Evolutionary conservation across 805 yeast genomes (phyloP), one percentile per base, ranked within the genome.

Genomic region (Nakazawaea molendinolei): DNA sequence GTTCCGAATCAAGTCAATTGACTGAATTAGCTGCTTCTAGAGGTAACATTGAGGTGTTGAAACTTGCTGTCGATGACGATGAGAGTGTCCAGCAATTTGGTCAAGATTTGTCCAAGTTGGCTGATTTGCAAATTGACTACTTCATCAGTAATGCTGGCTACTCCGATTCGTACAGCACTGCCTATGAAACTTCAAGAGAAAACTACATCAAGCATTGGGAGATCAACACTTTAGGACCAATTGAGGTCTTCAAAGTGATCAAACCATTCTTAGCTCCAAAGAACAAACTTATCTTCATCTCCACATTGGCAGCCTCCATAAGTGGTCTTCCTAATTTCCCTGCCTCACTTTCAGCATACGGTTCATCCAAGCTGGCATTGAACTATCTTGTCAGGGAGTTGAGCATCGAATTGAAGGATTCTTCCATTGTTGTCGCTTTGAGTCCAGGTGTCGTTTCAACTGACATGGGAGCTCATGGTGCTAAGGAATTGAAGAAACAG

Each of bases 391-490:
- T 44, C 12, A 48, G 42, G 28, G 50, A 49, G 15, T 19, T 61
- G 23, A 41, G 55, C 27, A 8, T 20, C 22, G 65, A 60, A 37
- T 36, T 51, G 24, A 36, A 37, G n/a, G 29, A 34, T 1, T 50
- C 46, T 8, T n/a, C 12, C 10, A 22, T 23, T 31, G 51, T 55
- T 28, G 43, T 58, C 17, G 44, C 63, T 10, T 12, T 60, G 10
- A 59, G 57, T 36, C 71, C 71, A 1, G 68, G 71, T 24, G 25
- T 49, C 9, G 66, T 64, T 13, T n/a, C 36, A 8, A 61, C 61
- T 22, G 66, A 61, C 30, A 51, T 55, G 55, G 54, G 50, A 4
- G 33, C 18, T 1, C 21, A 22, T 16, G 41, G 32, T 8, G 23
- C 10, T 8, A n/a, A n/a, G n/a, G 5, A 8, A 14, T 7, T 19